phyloP scores from a whole-genome alignment of 805 yeast genomes.

The Groenewaldozyma salmanticensis region DNA sequence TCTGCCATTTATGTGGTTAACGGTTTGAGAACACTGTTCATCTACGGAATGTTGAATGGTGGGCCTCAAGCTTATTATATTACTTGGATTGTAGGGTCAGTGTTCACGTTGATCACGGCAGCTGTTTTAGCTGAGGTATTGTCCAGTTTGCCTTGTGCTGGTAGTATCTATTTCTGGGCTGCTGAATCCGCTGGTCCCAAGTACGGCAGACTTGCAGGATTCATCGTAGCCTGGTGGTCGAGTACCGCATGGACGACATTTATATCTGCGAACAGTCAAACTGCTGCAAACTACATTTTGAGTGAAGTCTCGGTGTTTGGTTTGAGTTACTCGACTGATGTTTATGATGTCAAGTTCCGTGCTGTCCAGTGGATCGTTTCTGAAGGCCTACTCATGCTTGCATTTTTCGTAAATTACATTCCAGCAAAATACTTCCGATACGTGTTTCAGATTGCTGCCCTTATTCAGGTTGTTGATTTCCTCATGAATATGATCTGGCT shows the following conservation, averaged over 20 bases:
- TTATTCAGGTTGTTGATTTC: slow-evolving; percentile 13
- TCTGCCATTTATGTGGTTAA: slow-evolving; percentile 12
- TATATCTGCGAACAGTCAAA: slow-evolving; percentile 14
- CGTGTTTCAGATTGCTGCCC: slow-evolving; percentile 13
- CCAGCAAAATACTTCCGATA: slow-evolving; percentile 14
- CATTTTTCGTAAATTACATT: slow-evolving; percentile 13
- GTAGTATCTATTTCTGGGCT: slow-evolving; percentile 20
- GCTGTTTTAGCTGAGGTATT: slow-evolving; percentile 18
- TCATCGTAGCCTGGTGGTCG: slow-evolving; percentile 20
- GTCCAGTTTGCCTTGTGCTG: slow-evolving; percentile 20
- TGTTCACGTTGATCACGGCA: slow-evolving; percentile 16
- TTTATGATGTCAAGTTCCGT: slow-evolving; percentile 13
- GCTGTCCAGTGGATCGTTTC: slow-evolving; percentile 19
- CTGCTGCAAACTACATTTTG: slow-evolving; percentile 14
- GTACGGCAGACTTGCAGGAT: slow-evolving; percentile 17
- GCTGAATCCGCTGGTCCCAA: slow-evolving; percentile 16
- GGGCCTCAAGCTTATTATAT: slow-evolving; percentile 20
- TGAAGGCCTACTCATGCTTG: slow-evolving; percentile 12
- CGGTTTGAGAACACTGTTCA: slow-evolving; percentile 12
- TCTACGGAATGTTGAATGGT: slow-evolving; percentile 13
- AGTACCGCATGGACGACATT: slow-evolving; percentile 20
- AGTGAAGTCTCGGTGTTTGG: slow-evolving; percentile 16
- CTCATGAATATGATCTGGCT: slow-evolving; percentile 17
- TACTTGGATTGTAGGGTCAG: slow-evolving; percentile 9
- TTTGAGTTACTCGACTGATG: slow-evolving; percentile 7